These are phyloP conservation scores for Capsicum baccatum DNA, from an alignment of 257 asterid species.

Conservation along the genomic window DNA sequence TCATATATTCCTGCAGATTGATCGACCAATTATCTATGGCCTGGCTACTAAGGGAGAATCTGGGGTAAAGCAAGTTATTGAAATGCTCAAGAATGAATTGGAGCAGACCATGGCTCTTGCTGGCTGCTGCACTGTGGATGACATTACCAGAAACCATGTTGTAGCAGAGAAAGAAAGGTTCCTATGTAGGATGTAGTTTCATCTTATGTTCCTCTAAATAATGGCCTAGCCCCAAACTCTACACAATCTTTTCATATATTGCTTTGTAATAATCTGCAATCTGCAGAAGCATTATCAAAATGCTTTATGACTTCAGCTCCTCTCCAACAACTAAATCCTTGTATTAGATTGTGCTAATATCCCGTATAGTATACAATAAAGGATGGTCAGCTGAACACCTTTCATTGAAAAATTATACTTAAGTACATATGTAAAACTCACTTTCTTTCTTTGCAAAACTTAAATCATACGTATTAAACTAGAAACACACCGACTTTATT, in stretches of 20 bases:
- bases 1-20: constrained; percentile 44
- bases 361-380: not conserved
- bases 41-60: constrained; percentile 60
- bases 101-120: constrained; percentile 69
- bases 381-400: not conserved
- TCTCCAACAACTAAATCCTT: not conserved
- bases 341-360: not conserved
- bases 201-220: not conserved
- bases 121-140: constrained; percentile 56
- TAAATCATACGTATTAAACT: too few species aligned
- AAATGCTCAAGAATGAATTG: constrained; percentile 62
- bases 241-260: not conserved
- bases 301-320: not conserved
- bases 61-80: constrained; percentile 54
- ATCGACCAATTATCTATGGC: constrained; percentile 59
- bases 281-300: not conserved
- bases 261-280: not conserved
- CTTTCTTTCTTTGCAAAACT: too few species aligned
- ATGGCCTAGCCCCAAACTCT: constrained; percentile 1
- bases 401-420: too few species aligned
- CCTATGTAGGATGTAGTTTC: constrained; percentile 45
- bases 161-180: constrained; percentile 43
- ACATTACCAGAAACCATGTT: constrained; percentile 55
- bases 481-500: too few species aligned
- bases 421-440: too few species aligned